Base-by-base conservation (phyloP, 2,329 filamentous ascomycete genomes). In the Colletotrichum gigasporum region DNA sequence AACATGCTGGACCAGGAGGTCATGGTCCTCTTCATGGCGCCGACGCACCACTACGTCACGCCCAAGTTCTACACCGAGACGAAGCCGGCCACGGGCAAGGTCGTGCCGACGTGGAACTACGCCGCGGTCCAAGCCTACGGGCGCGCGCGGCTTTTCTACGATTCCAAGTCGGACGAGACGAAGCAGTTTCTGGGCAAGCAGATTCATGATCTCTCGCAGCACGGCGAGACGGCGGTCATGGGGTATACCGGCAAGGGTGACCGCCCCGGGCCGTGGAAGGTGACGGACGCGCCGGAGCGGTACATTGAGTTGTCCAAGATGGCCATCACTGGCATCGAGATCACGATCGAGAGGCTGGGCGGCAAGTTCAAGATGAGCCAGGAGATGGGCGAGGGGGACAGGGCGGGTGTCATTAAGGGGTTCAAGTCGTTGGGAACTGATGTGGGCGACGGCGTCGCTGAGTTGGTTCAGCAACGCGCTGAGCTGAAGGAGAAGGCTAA, bases 51-150 rank as follows among this genome's bases (percentile, higher is more conserved):
- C 74, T 91, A 91, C 68, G 83, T 91, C 5, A 90, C 89, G 0
- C 87, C 89, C 1, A 88, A 90, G 64, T 91, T 91, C 75, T 91
- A 91, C 76, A 80, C 77, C 10, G 82, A 87, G 67, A 91, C 89
- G 1, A 91, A 91, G 71, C 89, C 88, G 0, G 72, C 70, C 0
- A 88, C 84, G 0, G 89, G 83, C 10, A 91, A 91, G 68, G 89
- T 91, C 0, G 89, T 90, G 5, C 88, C 88, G 0, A 92, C 89
- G 0, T 91, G 89, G 90, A 88, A 92, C 73, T 92, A 91, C 69
- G 80, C 86, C 0, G 87, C 89, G 0, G 88, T 83, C 0, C 87
- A 91, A 73, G 86, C 80, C 0, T 91, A 91, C 68, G 89, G 89
- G 1, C 80, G 74, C 2, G 84, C 85, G 1, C 84, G 66, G 0